phyloP scores from a whole-genome alignment of 2,329 filamentous ascomycete species.

The Aspergillus carbonarius region DNA sequence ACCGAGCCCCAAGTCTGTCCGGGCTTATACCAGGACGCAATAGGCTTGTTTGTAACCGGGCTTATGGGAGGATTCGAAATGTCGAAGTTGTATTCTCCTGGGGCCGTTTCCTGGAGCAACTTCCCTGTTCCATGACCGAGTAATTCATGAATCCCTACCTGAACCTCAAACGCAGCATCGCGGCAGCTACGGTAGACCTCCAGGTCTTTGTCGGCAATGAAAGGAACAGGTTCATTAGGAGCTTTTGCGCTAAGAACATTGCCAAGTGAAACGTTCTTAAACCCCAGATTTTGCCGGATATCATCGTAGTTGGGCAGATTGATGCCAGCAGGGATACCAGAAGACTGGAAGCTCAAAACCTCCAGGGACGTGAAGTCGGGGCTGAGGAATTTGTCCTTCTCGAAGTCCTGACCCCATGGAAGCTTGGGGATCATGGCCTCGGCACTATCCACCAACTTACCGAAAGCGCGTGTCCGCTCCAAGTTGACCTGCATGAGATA shows the following conservation, averaged over 20 bases:
- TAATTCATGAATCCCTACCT: constrained; percentile 93
- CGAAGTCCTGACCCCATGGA: constrained; percentile 84
- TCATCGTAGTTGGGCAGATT: constrained; percentile 59
- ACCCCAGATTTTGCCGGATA: constrained; percentile 62
- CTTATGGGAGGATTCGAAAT: constrained; percentile 75
- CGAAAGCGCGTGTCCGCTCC: constrained; percentile 85
- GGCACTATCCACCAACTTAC: constrained; percentile 76
- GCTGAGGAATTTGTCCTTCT: constrained; percentile 93
- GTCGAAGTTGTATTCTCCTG: constrained; percentile 87
- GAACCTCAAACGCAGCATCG: constrained; percentile 87
- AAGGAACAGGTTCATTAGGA: constrained; percentile 87
- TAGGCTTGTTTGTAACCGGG: constrained; percentile 73
- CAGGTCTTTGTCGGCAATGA: constrained; percentile 77
- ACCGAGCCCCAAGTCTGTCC: constrained; percentile 94
- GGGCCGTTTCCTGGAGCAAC: constrained; percentile 81
- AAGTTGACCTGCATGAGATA: constrained; percentile 62
- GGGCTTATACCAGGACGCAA: constrained; percentile 88
- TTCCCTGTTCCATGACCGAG: constrained; percentile 89
- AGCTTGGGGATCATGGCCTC: constrained; percentile 82
- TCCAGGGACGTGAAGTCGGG: constrained; percentile 96
- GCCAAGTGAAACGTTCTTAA: constrained; percentile 77
- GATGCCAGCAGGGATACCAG: constrained; percentile 61
- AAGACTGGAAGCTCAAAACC: constrained; percentile 75
- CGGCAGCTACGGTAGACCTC: constrained; percentile 78
- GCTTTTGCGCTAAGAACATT: constrained; percentile 91